These are phyloP conservation scores for Xylaria sp. DNA, from an alignment of 495 filamentous ascomycete species.

Conservation along the genomic window DNA sequence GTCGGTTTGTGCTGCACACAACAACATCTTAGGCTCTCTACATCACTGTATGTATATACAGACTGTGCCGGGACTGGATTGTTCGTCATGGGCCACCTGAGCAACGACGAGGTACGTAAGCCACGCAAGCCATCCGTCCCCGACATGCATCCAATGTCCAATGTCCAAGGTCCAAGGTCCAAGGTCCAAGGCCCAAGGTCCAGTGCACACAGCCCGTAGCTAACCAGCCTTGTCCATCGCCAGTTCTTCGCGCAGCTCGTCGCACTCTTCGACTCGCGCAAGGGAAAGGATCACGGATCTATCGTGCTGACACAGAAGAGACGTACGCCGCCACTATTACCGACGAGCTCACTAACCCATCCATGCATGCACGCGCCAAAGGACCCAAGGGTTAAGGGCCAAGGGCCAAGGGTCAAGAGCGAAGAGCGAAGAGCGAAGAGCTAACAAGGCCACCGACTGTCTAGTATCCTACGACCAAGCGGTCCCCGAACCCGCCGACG, in stretches of 20 bases:
- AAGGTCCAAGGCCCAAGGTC: no score
- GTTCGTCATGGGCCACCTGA: slow-evolving; percentile 56
- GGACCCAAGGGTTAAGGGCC: no score
- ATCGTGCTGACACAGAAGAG: slow-evolving; percentile 89
- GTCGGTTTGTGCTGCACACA: background rate
- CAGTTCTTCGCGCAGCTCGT: slow-evolving; percentile 88
- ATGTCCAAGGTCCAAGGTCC: no score
- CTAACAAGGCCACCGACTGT: slow-evolving; percentile 29
- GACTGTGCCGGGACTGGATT: background rate
- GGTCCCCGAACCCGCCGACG: slow-evolving; percentile 36
- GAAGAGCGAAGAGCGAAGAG: no score
- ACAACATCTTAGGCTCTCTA: background rate
- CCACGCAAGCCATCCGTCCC: background rate
- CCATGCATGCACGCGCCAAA: no score
- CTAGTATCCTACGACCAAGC: slow-evolving; percentile 47
- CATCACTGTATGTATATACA: background rate
- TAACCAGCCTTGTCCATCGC: slow-evolving; percentile 28
- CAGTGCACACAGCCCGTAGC: slow-evolving; percentile 31
- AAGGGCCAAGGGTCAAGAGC: no score
- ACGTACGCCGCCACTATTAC: slow-evolving; percentile 58
- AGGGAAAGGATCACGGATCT: slow-evolving; percentile 74
- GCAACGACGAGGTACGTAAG: slow-evolving; percentile 72
- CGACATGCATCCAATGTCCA: slow-evolving; percentile 14
- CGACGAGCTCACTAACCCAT: no score
- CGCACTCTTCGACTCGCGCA: slow-evolving; percentile 72